phyloP scores from a whole-genome alignment of 441 rosid species.

The Omphalea diandra region DNA sequence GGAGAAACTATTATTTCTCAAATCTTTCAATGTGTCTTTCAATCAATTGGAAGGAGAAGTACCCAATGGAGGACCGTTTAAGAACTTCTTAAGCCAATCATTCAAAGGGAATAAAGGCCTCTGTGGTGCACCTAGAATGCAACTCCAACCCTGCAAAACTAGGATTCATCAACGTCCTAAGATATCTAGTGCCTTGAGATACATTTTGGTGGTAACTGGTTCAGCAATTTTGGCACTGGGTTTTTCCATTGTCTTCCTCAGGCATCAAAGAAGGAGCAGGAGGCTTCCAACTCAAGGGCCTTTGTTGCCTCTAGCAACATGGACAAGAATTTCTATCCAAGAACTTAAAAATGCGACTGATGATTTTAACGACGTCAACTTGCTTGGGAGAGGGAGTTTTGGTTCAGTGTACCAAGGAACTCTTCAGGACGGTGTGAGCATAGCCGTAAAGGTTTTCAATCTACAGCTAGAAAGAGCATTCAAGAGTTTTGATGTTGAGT shows the following conservation, averaged over 20 bases:
- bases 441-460: constrained; percentile 14
- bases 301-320: background rate
- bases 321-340: too few relatives aligned
- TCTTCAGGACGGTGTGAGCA: background rate
- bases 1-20: background rate
- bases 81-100: too few relatives aligned
- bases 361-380: constrained; percentile 15
- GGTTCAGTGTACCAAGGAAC: constrained; percentile 6
- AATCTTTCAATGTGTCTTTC: too few relatives aligned
- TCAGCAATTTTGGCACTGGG: background rate
- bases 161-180: background rate
- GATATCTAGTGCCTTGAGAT: background rate
- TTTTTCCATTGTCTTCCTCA: background rate
- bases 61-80: too few relatives aligned
- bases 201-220: constrained; percentile 1
- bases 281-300: background rate
- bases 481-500: too few relatives aligned
- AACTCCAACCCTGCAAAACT: constrained; percentile 17
- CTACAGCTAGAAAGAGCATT: background rate
- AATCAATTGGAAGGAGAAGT: too few relatives aligned
- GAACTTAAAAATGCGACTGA: constrained; percentile 5
- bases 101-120: too few relatives aligned
- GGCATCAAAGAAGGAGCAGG: background rate
- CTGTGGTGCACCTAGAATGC: background rate
- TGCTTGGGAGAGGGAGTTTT: too few relatives aligned